These are phyloP conservation scores for Malus domestica DNA, from an alignment of 306 rosid species.

Conservation along the genomic window ASM211411v1 NC_041802.1:28349001-28349500, in stretches of 20 bases:
- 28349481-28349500: neutral
- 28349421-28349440: neutral
- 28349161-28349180: constrained; percentile 1
- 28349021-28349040: neutral
- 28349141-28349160: constrained; percentile 20
- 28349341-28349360: constrained; percentile 5
- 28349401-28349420: neutral
- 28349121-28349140: constrained; percentile 6
- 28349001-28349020: constrained; percentile 1
- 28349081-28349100: neutral
- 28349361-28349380: neutral
- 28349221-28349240: constrained; percentile 25
- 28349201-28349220: constrained; percentile 27
- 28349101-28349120: neutral
- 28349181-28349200: neutral
- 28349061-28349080: neutral
- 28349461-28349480: neutral
- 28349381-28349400: neutral
- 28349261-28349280: constrained; percentile 25
- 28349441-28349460: neutral
- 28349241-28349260: constrained; percentile 38
- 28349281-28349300: neutral
- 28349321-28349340: neutral
- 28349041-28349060: neutral
- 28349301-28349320: neutral